A percentile compares a stretch with the other conserved stretches of the same genome.
Evolutionary conservation across 805 yeast species (phyloP).

Genomic region (Yamadazyma akitaensis): DNA sequence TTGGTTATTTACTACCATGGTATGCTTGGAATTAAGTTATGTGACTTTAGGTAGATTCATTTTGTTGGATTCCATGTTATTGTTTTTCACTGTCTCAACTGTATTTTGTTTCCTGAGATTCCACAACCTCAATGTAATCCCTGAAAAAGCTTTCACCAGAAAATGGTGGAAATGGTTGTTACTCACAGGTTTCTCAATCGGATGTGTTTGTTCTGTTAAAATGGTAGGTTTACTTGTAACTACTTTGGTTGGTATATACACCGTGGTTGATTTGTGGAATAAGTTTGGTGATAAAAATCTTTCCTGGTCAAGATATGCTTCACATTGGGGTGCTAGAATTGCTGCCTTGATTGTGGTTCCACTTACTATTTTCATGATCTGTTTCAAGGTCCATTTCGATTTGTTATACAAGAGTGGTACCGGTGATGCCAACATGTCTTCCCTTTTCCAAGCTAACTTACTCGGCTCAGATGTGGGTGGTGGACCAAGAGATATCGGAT

Average conservation of each 20-base stretch:
- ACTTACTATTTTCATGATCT: conserved; percentile 53
- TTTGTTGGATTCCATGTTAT: conserved; percentile 69
- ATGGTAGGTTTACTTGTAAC: conserved; percentile 96
- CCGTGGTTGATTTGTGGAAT: conserved; percentile 83
- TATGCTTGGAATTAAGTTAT: conserved; percentile 64
- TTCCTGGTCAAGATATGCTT: conserved; percentile 46
- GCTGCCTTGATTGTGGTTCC: conserved; percentile 66
- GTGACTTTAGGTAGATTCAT: conserved; percentile 73
- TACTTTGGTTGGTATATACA: conserved; percentile 82
- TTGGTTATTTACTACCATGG: conserved; percentile 60
- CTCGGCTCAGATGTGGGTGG: conserved; percentile 60
- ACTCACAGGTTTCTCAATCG: conserved; percentile 80
- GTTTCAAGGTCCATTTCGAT: conserved; percentile 75
- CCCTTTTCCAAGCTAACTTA: conserved; percentile 77
- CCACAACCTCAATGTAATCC: conserved; percentile 51
- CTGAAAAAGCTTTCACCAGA: conserved; percentile 50
- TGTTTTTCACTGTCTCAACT: conserved; percentile 78
- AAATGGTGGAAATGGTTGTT: conserved; percentile 95
- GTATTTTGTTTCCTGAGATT: conserved; percentile 69
- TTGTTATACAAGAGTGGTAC: conserved; percentile 71
- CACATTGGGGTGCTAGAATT: conserved; percentile 67
- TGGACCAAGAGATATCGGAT: conserved; percentile 64
- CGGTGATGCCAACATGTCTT: conserved; percentile 79
- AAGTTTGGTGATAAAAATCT: conserved; percentile 68
- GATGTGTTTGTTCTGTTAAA: conserved; percentile 89